Evolutionary conservation across 1,284 basidiomycete species (phyloP), one percentile per base, ranked within the genome.

Genomic region (Boletus semigastroideus): DNA sequence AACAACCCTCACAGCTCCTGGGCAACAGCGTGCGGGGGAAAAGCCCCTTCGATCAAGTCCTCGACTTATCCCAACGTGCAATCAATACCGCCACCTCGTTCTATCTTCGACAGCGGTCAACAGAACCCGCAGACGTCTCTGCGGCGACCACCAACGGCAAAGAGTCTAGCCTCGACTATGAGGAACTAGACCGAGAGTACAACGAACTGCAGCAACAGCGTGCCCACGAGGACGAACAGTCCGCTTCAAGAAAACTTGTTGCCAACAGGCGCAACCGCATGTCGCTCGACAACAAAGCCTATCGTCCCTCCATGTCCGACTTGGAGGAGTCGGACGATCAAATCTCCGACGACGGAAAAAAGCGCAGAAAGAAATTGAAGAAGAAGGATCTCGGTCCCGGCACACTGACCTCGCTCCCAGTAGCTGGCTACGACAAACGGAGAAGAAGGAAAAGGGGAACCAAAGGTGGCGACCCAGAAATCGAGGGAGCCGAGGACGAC

Each of bases 211-310:
- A 68, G 19, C 65, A 36, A 30, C 68, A 68, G 39, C 59, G 41
- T n/a, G 3, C 34, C 7, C 76, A 78, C 48, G 68, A 71, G 12
- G 65, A 69, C 37, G 69, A 74, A 16, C 69, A 75, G 67, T 37
- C 48, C 53, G 53, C 69, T 59, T 51, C 67, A 57, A 55, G 62
- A 62, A 57, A 61, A 31, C 25, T 37, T 1, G 41, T 62, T 42
- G 65, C 71, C 2, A 74, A 76, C 50, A 79, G 75, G 63, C 79
- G 82, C 30, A 78, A 76, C 56, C 78, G 82, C 28, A 87, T 90
- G 54, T 86, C 87, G 0, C 62, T 71, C 34, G 89, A 91, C 65
- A 89, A 91, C 68, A 87, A 86, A 63, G 87, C 88, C 1, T 92
- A 91, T 62, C 79, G 79, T 48, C 90, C 89, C 17, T 69, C 80